phyloP scores from a whole-genome alignment of 805 yeast genomes.

The Jamesozyma rosinii region DNA sequence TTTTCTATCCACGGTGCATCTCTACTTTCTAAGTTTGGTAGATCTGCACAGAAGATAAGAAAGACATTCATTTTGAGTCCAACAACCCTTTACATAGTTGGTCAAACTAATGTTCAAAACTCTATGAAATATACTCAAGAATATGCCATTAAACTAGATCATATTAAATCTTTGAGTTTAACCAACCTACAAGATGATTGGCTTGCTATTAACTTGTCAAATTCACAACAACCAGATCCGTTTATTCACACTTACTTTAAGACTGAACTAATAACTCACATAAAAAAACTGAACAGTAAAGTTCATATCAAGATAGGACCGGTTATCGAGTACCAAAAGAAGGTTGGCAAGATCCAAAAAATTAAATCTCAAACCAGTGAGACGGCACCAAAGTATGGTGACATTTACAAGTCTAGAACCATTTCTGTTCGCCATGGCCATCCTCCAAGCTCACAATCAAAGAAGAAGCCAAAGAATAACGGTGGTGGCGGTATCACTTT shows the following conservation, averaged over 20 bases:
- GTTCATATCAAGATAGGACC: constrained; percentile 59
- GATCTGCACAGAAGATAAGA: constrained; percentile 74
- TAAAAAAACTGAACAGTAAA: constrained; percentile 51
- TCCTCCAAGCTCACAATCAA: constrained; percentile 63
- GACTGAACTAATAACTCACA: constrained; percentile 75
- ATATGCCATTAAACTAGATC: constrained; percentile 47
- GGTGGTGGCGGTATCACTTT: constrained; percentile 5
- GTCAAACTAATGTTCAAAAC: constrained; percentile 59
- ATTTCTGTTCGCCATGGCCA: constrained; percentile 74
- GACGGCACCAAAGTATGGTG: constrained; percentile 58
- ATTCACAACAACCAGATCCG: constrained; percentile 55
- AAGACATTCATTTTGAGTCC: constrained; percentile 65
- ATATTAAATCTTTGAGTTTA: constrained; percentile 54
- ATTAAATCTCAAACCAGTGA: constrained; percentile 61
- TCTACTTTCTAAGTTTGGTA: constrained; percentile 77
- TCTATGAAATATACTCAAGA: constrained; percentile 56
- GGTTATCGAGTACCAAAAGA: constrained; percentile 75
- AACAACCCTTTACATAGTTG: constrained; percentile 54
- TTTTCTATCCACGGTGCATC: constrained; percentile 80
- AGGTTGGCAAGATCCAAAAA: constrained; percentile 69
- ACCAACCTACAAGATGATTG: constrained; percentile 85
- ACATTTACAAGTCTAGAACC: constrained; percentile 78
- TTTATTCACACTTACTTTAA: constrained; percentile 75
- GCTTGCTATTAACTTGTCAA: constrained; percentile 49
- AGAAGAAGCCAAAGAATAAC: constrained; percentile 63